Evolutionary conservation across 768 basidiomycete species (phyloP), one percentile per base, ranked within the genome.

Genomic region (Hericium erinaceus): DNA sequence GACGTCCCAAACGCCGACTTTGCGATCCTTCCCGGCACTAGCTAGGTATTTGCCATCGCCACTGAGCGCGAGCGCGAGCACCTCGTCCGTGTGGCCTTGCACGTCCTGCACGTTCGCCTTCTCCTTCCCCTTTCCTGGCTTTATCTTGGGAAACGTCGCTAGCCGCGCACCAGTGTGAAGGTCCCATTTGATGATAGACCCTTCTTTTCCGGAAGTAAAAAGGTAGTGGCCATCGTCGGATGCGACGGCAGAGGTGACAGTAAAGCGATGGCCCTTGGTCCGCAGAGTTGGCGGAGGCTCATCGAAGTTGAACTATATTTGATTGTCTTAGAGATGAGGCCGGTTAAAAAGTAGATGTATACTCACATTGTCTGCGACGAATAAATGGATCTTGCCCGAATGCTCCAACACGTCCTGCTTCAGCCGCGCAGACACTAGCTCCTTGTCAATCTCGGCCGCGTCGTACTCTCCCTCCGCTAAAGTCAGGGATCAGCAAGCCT

Each of bases 391-490:
- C 70, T 89, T 94, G 52, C 93, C 94, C 4, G 91, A 84, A 66
- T 95, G 85, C 62, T 94, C 87, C 50, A 93, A 70, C 5, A 95
- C 93, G 73, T 98, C 95, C 68, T 93, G 85, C 68, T 93, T 92
- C 61, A 99, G 76, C 56, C 97, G 77, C 18, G 93, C 80, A 48
- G 89, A 89, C 60, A 99, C 90, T 60, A 98, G 77, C 62, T 98
- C 95, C 64, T 83, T 82, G 76, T 99, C 97, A 26, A 98, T 85
- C 64, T 98, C 95, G 1, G 91, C 94, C 4, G 97, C 97, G 68
- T 99, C 95, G 61, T 85, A 94, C 60, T 93, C 93, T 38, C 89
- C 91, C 24, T 94, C 94, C 58, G 85, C 92, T 82, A 60, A 11
- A 54, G 26, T 3, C 48, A 28, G 22, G 37, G 38, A 22, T 50